Percentiles rank a stretch among this genome's conserved stretches.
These are phyloP conservation scores for Boletus coccyginus DNA, from an alignment of 768 basidiomycete species.

Conservation along the genomic window DNA sequence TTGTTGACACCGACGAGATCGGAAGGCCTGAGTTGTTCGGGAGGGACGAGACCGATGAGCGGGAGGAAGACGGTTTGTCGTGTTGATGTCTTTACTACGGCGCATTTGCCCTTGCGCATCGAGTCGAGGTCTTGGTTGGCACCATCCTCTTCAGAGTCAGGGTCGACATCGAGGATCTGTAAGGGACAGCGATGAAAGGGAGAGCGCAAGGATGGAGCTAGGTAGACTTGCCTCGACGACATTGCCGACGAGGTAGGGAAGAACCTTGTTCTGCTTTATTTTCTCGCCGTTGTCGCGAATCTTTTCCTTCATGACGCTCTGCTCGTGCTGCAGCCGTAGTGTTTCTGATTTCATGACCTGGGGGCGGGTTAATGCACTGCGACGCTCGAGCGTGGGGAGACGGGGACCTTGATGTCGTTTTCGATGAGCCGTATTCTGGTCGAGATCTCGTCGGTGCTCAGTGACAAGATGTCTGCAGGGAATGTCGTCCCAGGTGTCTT, in stretches of 20 bases:
- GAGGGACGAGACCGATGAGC: constrained; percentile 93
- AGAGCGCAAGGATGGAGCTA: neutral
- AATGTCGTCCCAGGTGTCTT: constrained; percentile 89
- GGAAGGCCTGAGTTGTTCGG: constrained; percentile 83
- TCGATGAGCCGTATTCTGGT: constrained; percentile 92
- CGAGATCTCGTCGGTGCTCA: constrained; percentile 82
- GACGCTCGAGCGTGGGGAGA: neutral
- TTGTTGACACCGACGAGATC: constrained; percentile 99
- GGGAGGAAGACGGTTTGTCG: constrained; percentile 99
- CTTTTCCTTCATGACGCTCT: constrained; percentile 96
- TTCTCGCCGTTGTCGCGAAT: constrained; percentile 98
- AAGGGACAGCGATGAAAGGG: constrained; percentile 7
- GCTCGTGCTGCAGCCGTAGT: constrained; percentile 87
- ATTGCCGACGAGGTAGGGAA: constrained; percentile 97
- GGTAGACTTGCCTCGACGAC: constrained; percentile 77
- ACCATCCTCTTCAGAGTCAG: constrained; percentile 90
- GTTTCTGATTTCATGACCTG: constrained; percentile 98
- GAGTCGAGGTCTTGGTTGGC: constrained; percentile 94
- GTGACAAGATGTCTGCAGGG: constrained; percentile 80
- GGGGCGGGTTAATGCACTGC: neutral
- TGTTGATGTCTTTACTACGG: constrained; percentile 98
- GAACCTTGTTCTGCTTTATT: constrained; percentile 98
- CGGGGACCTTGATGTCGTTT: constrained; percentile 87
- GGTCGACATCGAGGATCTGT: constrained; percentile 92
- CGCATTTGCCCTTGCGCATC: constrained; percentile 97